A percentile compares a stretch with the other conserved stretches of the same genome.
These are phyloP conservation scores for Capsicum pubescens DNA, from an alignment of 257 asterid genomes.

Conservation along the genomic window DNA sequence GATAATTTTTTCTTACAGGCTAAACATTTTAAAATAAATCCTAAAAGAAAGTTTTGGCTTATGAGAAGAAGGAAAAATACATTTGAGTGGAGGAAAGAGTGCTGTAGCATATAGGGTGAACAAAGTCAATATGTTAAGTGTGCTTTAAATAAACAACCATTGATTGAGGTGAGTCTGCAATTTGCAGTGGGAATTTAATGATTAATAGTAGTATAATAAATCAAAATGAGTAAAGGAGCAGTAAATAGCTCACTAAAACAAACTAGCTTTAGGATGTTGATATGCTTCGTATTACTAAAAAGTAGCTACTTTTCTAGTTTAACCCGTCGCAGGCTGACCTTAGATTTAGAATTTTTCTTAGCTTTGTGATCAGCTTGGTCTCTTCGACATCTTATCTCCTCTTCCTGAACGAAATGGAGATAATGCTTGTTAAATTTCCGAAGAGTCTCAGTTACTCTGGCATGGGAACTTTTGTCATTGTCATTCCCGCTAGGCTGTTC, in stretches of 20 bases:
- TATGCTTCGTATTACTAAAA: background rate
- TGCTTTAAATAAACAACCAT: background rate
- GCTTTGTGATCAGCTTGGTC: conserved; percentile 37
- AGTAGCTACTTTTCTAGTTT: background rate
- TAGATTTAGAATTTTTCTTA: conserved; percentile 39
- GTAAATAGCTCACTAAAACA: too few species aligned
- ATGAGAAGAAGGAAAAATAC: background rate
- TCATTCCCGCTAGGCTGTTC: background rate
- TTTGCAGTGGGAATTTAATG: too few species aligned
- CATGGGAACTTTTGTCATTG: conserved; percentile 36
- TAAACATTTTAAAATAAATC: background rate
- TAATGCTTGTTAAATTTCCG: conserved; percentile 64
- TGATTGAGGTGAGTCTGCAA: background rate
- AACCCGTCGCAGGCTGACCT: conserved; percentile 39
- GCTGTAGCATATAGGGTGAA: background rate
- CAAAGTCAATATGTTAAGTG: background rate
- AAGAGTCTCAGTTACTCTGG: conserved; percentile 62
- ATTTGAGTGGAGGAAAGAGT: background rate
- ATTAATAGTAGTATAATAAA: too few species aligned
- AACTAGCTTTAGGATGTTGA: background rate
- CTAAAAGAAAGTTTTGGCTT: background rate
- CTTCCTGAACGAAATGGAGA: conserved; percentile 78
- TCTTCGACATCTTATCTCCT: conserved; percentile 54
- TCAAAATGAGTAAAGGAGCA: too few species aligned
- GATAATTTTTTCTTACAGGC: background rate